A percentile compares a stretch with the other conserved stretches of the same genome.
Conservation (phyloP, 441 rosid genomes). For the Adansonia madagascariensis region DNA sequence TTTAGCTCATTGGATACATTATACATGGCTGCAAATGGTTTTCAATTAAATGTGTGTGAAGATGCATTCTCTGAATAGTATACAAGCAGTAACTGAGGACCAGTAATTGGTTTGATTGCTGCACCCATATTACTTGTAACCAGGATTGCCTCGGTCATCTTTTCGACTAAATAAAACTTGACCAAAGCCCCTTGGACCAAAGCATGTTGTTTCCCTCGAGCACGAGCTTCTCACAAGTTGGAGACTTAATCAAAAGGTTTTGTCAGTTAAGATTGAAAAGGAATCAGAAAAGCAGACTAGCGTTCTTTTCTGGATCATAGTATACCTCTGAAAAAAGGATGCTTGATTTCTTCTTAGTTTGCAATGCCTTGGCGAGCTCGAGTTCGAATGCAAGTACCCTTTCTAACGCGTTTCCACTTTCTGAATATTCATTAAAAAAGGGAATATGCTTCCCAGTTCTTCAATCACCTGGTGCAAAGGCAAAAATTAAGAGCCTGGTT, state of each 20-base stretch:
- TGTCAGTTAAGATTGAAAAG: neutral
- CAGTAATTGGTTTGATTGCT: neutral
- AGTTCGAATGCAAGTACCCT: conserved; percentile 94
- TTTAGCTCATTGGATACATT: neutral
- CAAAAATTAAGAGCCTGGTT: conserved; percentile 22
- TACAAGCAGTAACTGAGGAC: neutral
- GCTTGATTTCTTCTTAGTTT: conserved; percentile 68
- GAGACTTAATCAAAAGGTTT: neutral
- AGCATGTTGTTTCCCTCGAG: neutral
- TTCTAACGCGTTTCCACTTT: conserved; percentile 73
- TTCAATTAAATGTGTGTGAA: neutral
- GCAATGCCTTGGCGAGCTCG: conserved; percentile 90
- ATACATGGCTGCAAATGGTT: conserved; percentile 4
- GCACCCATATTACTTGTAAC: conserved; percentile 10
- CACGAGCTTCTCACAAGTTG: conserved; percentile 5
- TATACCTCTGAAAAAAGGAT: conserved; percentile 74
- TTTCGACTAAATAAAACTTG: neutral
- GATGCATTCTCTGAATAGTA: neutral
- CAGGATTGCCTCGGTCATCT: neutral
- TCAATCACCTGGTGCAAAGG: conserved; percentile 73
- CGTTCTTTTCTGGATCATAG: conserved; percentile 2
- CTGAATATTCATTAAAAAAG: conserved; percentile 62
- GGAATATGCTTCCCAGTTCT: conserved; percentile 78
- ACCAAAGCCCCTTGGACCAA: neutral
- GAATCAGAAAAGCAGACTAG: conserved; percentile 18